A percentile compares a stretch with the other conserved stretches of the same genome.
phyloP scores from a whole-genome alignment of 192 early-diverging fungal species.

The Backusella sp. region DNA sequence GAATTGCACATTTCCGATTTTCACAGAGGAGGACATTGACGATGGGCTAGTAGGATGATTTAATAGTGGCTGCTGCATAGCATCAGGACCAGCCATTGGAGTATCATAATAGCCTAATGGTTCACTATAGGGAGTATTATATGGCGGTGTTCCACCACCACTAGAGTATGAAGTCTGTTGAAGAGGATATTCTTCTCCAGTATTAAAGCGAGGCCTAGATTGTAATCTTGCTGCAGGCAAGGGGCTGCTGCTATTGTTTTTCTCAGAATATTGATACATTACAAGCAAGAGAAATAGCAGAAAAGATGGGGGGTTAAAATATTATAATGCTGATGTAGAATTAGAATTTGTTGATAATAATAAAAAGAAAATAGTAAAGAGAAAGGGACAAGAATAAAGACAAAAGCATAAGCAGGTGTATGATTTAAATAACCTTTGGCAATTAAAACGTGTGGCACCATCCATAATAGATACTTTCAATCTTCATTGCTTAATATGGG shows the following conservation, averaged over 20 bases:
- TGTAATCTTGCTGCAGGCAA: conserved; percentile 11
- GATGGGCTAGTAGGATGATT: not conserved
- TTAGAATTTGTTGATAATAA: not conserved
- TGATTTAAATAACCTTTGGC: not conserved
- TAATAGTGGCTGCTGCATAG: conserved; percentile 11
- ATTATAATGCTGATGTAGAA: not conserved
- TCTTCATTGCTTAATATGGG: conserved; percentile 2
- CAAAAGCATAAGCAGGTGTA: not conserved
- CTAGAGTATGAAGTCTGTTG: conserved; percentile 13
- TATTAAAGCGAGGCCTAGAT: conserved; percentile 9
- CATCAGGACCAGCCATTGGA: not conserved
- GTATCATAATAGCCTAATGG: conserved; percentile 16
- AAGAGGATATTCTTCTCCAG: conserved; percentile 9
- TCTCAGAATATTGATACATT: conserved; percentile 15
- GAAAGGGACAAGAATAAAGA: not conserved
- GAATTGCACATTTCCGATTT: not conserved
- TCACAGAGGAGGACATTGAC: not conserved
- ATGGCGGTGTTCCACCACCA: not conserved
- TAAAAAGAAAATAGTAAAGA: not conserved
- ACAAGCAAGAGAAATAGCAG: not conserved
- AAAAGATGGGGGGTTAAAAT: not conserved
- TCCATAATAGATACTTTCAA: not conserved
- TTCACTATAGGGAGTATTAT: not conserved
- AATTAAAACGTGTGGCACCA: conserved; percentile 8
- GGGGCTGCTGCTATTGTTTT: not conserved